A percentile compares a stretch with the other conserved stretches of the same genome.
These are phyloP conservation scores for Neurospora sp. DNA, from an alignment of 495 filamentous ascomycete species.

Conservation along the genomic window DNA sequence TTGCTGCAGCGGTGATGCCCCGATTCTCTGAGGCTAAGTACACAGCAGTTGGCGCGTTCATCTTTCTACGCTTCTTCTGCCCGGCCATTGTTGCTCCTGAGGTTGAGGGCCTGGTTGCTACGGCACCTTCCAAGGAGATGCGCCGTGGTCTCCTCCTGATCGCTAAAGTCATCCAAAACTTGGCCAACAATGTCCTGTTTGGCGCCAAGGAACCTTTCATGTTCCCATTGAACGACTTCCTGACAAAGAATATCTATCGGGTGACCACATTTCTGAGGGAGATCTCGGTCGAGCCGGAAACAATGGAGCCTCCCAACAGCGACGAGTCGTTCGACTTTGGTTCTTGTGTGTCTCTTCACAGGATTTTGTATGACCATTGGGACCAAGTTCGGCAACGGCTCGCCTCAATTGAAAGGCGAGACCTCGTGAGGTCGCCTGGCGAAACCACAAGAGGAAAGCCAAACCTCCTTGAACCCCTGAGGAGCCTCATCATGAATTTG, in stretches of 20 bases:
- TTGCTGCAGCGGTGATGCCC: conserved; percentile 45
- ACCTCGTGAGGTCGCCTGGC: conserved; percentile 38
- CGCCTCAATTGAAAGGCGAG: conserved; percentile 44
- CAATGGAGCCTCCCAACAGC: conserved; percentile 21
- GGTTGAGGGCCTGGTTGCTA: conserved; percentile 48
- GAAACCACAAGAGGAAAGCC: conserved; percentile 35
- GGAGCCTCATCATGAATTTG: conserved; percentile 49
- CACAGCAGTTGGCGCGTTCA: conserved; percentile 58
- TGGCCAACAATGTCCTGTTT: conserved; percentile 60
- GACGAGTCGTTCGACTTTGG: conserved; percentile 56
- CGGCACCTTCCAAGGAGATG: conserved; percentile 53
- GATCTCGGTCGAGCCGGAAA: conserved; percentile 42
- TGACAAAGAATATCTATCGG: conserved; percentile 52
- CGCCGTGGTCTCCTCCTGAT: conserved; percentile 54
- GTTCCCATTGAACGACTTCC: conserved; percentile 55
- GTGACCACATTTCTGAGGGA: conserved; percentile 53
- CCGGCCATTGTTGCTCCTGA: conserved; percentile 60
- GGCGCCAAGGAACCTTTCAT: conserved; percentile 63
- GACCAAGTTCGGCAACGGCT: conserved; percentile 54
- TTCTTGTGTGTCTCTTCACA: conserved; percentile 52
- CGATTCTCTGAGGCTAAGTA: conserved; percentile 59
- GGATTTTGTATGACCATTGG: conserved; percentile 60
- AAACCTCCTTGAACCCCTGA: conserved; percentile 41
- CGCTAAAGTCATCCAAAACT: conserved; percentile 57
- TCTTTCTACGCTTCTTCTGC: conserved; percentile 61